A percentile compares a stretch with the other conserved stretches of the same genome.
These are phyloP conservation scores for Thecaphora frezii DNA, from an alignment of 1,284 basidiomycete species.

Conservation along the genomic window DNA sequence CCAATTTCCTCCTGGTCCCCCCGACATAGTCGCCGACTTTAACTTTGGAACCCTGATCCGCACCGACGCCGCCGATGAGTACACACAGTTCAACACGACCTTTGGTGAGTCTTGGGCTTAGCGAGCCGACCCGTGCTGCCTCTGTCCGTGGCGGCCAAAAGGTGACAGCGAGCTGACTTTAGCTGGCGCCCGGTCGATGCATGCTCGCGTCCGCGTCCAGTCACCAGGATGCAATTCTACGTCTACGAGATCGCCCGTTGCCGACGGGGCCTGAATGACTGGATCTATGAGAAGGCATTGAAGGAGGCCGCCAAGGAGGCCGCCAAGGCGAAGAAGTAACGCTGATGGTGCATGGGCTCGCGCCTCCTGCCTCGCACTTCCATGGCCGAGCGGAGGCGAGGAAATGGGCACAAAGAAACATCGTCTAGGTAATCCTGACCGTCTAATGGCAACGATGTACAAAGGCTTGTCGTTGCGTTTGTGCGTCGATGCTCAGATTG, in stretches of 20 bases:
- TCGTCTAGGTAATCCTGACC: too few relatives aligned
- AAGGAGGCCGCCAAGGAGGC: constrained; percentile 48
- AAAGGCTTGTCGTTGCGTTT: too few relatives aligned
- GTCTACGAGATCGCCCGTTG: constrained; percentile 94
- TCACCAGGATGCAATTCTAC: constrained; percentile 73
- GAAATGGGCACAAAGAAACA: too few relatives aligned
- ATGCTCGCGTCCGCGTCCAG: constrained; percentile 28
- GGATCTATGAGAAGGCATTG: constrained; percentile 62
- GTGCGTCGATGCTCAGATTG: too few relatives aligned
- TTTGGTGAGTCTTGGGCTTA: constrained; percentile 69
- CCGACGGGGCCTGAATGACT: constrained; percentile 85
- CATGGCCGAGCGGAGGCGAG: too few relatives aligned
- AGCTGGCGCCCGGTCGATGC: neutral
- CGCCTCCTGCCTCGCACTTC: too few relatives aligned
- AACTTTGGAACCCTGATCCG: constrained; percentile 97
- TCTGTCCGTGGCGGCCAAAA: too few relatives aligned
- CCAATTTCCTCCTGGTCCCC: constrained; percentile 63
- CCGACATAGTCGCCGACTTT: constrained; percentile 72
- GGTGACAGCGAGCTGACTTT: too few relatives aligned
- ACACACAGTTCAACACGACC: constrained; percentile 89
- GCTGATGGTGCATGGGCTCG: too few relatives aligned
- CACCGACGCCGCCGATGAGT: constrained; percentile 76
- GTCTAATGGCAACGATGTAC: too few relatives aligned
- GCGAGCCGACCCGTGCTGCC: constrained; percentile 9
- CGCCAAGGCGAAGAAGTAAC: constrained; percentile 37